Evolutionary conservation across 306 rosid genomes (phyloP).

Genomic region (Gastrolobium bilobum): DNA sequence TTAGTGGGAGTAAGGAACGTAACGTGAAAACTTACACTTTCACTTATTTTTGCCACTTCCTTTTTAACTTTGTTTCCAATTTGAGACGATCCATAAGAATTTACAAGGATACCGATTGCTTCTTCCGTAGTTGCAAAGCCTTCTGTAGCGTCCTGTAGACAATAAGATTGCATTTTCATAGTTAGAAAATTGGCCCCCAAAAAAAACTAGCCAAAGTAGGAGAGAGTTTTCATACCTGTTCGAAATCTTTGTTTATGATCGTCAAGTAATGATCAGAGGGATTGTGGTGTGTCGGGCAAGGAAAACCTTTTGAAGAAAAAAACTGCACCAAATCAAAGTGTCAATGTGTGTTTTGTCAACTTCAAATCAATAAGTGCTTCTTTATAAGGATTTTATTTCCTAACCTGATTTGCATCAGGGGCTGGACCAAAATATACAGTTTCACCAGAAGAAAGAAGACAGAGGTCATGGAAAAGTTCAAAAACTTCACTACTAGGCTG

Average conservation of each 20-base stretch:
- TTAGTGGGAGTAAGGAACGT: not conserved
- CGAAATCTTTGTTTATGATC: slow-evolving; percentile 84
- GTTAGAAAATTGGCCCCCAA: not conserved
- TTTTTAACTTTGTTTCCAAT: slow-evolving; percentile 40
- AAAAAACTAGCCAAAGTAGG: not conserved
- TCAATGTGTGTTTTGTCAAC: not conserved
- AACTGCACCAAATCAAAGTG: slow-evolving; percentile 53
- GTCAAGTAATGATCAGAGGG: slow-evolving; percentile 80
- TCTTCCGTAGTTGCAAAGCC: slow-evolving; percentile 52
- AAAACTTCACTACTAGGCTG: slow-evolving; percentile 79
- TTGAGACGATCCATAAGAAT: slow-evolving; percentile 49
- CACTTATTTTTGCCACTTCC: slow-evolving; percentile 41
- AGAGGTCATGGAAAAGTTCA: slow-evolving; percentile 64
- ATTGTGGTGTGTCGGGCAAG: slow-evolving; percentile 69
- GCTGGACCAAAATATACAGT: slow-evolving; percentile 56
- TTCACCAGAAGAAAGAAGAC: slow-evolving; percentile 57
- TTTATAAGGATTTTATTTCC: not conserved
- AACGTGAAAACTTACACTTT: slow-evolving; percentile 36
- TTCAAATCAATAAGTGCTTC: not conserved
- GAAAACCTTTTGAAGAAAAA: slow-evolving; percentile 75
- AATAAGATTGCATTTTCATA: not conserved
- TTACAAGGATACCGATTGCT: slow-evolving; percentile 49
- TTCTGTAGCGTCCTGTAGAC: slow-evolving; percentile 56
- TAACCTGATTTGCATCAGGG: slow-evolving; percentile 49
- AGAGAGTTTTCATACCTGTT: slow-evolving; percentile 51